Evolutionary conservation across 2,329 filamentous ascomycete species (phyloP).

Genomic region (Elsinoe arachidis): DNA sequence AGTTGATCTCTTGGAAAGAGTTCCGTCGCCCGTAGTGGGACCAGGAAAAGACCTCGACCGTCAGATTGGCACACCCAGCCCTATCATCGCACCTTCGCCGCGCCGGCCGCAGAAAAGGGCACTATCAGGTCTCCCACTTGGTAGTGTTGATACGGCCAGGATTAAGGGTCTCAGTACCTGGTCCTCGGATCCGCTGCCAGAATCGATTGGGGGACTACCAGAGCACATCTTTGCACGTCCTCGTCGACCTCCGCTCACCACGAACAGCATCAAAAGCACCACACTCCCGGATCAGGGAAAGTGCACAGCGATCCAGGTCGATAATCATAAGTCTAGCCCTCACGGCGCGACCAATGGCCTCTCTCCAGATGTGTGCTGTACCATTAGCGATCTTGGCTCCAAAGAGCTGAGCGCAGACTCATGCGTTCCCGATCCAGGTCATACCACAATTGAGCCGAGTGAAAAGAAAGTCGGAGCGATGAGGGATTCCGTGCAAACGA

Average conservation of each 20-base stretch:
- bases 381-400: not conserved
- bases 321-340: not conserved
- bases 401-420: not conserved
- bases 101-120: not conserved
- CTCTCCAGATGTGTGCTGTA: not conserved
- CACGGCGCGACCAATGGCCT: not conserved
- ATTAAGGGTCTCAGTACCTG: not conserved
- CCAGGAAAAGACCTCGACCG: not conserved
- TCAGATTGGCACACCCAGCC: not conserved
- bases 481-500: too few species aligned
- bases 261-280: not conserved
- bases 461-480: not conserved
- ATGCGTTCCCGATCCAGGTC: not conserved
- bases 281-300: not conserved
- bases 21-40: not conserved
- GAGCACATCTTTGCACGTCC: not conserved
- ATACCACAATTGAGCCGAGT: not conserved
- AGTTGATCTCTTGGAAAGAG: not conserved
- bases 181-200: too few species aligned
- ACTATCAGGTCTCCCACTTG: not conserved
- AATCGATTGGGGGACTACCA: not conserved
- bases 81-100: not conserved
- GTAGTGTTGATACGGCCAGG: not conserved
- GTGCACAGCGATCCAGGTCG: not conserved
- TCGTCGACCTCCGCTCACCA: not conserved